Conservation (phyloP, 441 rosid genomes). For the Mallotus japonicus region DNA sequence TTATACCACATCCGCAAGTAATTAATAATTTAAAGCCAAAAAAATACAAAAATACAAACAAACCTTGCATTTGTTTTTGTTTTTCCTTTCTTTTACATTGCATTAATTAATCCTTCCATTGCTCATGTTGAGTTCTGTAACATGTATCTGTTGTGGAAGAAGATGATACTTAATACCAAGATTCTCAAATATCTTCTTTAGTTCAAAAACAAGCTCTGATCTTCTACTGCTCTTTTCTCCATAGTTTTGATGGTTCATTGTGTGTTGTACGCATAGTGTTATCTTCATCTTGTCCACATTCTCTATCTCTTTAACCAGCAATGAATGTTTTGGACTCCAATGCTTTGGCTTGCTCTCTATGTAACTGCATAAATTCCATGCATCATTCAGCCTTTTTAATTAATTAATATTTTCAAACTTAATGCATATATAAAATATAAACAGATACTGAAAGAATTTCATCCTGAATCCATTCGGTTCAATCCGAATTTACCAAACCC, state of each 20-base stretch:
- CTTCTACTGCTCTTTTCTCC: slow-evolving; percentile 38
- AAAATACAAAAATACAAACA: background rate
- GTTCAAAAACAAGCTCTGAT: slow-evolving; percentile 43
- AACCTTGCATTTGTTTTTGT: background rate
- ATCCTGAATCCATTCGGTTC: too few relatives aligned
- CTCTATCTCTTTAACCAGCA: slow-evolving; percentile 44
- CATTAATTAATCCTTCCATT: too few relatives aligned
- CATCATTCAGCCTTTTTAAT: too few relatives aligned
- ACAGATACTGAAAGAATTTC: too few relatives aligned
- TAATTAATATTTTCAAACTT: too few relatives aligned
- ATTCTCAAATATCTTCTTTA: slow-evolving; percentile 45
- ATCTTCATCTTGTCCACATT: slow-evolving; percentile 43
- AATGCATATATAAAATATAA: too few relatives aligned
- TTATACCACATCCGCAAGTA: too few relatives aligned
- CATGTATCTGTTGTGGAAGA: slow-evolving; percentile 44
- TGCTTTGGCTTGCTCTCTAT: slow-evolving; percentile 42
- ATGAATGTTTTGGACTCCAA: slow-evolving; percentile 41
- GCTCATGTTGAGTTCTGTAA: slow-evolving; percentile 8
- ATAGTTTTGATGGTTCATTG: slow-evolving; percentile 50
- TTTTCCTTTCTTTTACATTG: too few relatives aligned
- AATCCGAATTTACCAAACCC: too few relatives aligned
- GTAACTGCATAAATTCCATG: slow-evolving; percentile 30
- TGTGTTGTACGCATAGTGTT: slow-evolving; percentile 34
- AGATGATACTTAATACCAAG: slow-evolving; percentile 39
- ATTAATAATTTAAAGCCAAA: too few relatives aligned